A percentile compares a stretch with the other conserved stretches of the same genome.
Conservation (phyloP, 176 grass and related monocot species). For the Aegilops bicornis region DNA sequence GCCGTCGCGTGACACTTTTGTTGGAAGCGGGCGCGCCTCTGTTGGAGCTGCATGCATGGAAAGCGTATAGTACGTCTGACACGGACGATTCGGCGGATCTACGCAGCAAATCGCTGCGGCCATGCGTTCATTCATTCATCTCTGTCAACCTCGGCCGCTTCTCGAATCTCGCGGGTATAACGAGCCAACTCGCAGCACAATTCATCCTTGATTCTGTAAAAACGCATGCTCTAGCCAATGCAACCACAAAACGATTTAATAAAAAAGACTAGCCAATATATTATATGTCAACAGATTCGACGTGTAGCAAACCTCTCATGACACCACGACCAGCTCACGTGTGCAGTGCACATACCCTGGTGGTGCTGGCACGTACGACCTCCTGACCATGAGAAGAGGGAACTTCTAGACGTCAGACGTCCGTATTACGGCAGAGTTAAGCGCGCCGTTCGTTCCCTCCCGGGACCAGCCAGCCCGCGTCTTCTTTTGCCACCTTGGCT, state of each 20-base stretch:
- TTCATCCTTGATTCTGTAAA: too few species aligned
- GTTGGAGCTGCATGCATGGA: too few species aligned
- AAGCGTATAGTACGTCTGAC: neutral
- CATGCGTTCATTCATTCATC: neutral
- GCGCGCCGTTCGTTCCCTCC: neutral
- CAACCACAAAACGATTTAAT: too few species aligned
- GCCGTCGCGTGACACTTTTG: too few species aligned
- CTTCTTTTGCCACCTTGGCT: neutral
- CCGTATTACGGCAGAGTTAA: conserved; percentile 24
- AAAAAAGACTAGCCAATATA: too few species aligned
- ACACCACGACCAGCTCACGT: neutral
- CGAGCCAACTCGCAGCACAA: too few species aligned
- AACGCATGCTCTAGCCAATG: too few species aligned
- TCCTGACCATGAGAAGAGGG: neutral
- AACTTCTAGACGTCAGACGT: neutral
- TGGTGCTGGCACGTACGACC: neutral
- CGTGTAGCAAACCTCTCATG: too few species aligned
- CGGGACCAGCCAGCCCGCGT: neutral
- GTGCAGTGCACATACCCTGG: neutral
- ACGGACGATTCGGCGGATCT: neutral
- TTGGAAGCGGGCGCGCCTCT: too few species aligned
- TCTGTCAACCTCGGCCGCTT: neutral
- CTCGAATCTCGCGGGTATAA: too few species aligned
- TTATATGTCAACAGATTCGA: too few species aligned
- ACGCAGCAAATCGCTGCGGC: neutral